phyloP scores from a whole-genome alignment of 1,139 yeast species.

The Pichia sp. region DNA sequence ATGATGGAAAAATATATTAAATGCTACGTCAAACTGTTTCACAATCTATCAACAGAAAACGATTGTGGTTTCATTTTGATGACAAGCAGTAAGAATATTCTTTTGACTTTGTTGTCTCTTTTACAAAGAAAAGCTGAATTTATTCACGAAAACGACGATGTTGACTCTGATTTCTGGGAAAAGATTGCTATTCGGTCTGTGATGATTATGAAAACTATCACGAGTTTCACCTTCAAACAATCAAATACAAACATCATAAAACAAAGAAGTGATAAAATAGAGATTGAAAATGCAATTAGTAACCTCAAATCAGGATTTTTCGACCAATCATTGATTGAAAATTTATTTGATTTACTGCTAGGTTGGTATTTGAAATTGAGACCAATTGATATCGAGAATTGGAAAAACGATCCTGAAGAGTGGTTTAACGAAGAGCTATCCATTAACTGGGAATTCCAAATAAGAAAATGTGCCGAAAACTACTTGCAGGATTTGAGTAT shows the following conservation, averaged over 20 bases:
- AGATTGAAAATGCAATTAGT: constrained; percentile 49
- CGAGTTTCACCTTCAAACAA: constrained; percentile 53
- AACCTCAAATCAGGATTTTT: constrained; percentile 48
- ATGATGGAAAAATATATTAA: constrained; percentile 61
- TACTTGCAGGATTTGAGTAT: constrained; percentile 69
- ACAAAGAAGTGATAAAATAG: constrained; percentile 52
- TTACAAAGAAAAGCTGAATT: constrained; percentile 54
- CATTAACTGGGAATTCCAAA: constrained; percentile 74
- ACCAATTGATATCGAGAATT: constrained; percentile 68
- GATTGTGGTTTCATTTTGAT: constrained; percentile 68
- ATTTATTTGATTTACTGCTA: constrained; percentile 58
- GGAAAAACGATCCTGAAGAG: constrained; percentile 86
- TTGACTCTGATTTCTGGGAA: constrained; percentile 57
- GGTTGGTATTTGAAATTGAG: constrained; percentile 65
- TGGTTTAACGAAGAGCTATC: constrained; percentile 81
- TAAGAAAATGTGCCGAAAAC: constrained; percentile 83
- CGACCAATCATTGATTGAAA: constrained; percentile 44
- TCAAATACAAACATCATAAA: constrained; percentile 57
- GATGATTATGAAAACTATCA: constrained; percentile 52
- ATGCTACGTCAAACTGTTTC: constrained; percentile 70
- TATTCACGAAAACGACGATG: constrained; percentile 34
- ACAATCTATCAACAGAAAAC: constrained; percentile 44
- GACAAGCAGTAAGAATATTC: constrained; percentile 53
- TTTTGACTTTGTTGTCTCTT: constrained; percentile 49
- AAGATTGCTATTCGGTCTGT: constrained; percentile 65